Evolutionary conservation across 208 protist species (phyloP).

Genomic region (Acanthamoeba sp.): DNA sequence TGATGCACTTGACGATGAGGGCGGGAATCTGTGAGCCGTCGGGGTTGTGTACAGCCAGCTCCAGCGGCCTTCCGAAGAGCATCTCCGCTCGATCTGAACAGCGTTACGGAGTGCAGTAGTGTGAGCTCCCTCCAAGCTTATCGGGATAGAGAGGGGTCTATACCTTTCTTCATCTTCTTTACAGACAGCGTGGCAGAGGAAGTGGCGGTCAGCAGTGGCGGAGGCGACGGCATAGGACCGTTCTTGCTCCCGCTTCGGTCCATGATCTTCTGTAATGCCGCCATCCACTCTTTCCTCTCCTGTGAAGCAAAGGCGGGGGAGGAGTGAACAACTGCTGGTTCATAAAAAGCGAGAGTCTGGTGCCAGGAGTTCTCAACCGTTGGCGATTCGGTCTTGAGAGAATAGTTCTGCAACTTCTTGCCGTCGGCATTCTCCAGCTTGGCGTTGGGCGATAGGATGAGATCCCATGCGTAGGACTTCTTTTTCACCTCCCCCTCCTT

Average conservation of each 20-base stretch:
- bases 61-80: slow-evolving; percentile 49
- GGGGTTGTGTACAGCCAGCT: slow-evolving; percentile 58
- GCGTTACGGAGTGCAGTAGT: too few relatives aligned
- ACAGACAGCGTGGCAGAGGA: not conserved
- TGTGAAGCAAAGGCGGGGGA: not conserved
- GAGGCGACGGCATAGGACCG: slow-evolving; percentile 49
- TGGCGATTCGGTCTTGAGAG: slow-evolving; percentile 29
- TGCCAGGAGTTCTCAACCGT: not conserved
- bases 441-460: slow-evolving; percentile 66
- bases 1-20: slow-evolving; percentile 68
- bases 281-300: slow-evolving; percentile 69
- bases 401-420: slow-evolving; percentile 60
- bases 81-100: slow-evolving; percentile 2
- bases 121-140: not conserved
- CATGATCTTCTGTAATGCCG: slow-evolving; percentile 11
- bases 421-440: not conserved
- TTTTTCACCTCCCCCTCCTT: slow-evolving; percentile 64
- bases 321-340: not conserved
- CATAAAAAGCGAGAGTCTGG: not conserved
- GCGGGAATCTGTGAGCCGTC: slow-evolving; percentile 70
- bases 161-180: slow-evolving; percentile 9
- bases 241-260: slow-evolving; percentile 15
- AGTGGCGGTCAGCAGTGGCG: not conserved
- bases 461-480: slow-evolving; percentile 67
- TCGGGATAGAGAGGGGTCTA: not conserved